These are phyloP conservation scores for Musa acuminata DNA, from an alignment of 176 grass and related monocot genomes.

Conservation along the genomic window DNA sequence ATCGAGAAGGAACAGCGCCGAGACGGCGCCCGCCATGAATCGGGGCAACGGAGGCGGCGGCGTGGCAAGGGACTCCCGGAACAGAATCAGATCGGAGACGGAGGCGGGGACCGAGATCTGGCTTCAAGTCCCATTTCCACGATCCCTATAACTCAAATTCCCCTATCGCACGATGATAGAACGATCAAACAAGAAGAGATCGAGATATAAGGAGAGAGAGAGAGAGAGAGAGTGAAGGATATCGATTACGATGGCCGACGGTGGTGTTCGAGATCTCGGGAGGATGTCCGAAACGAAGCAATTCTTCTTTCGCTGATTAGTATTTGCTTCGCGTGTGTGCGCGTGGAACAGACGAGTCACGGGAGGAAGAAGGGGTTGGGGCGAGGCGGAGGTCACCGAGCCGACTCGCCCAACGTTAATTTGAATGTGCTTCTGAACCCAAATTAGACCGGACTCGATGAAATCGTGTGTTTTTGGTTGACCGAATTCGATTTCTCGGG, in stretches of 20 bases:
- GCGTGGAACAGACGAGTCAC: too few relatives aligned
- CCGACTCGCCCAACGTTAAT: neutral
- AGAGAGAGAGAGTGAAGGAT: neutral
- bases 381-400: too few relatives aligned
- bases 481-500: too few relatives aligned
- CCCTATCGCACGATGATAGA: neutral
- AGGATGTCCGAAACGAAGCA: neutral
- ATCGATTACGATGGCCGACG: neutral
- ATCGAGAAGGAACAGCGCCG: slow-evolving; percentile 93
- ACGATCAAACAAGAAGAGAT: too few relatives aligned
- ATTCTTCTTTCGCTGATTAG: neutral
- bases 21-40: slow-evolving; percentile 85
- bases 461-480: too few relatives aligned
- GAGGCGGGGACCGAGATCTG: neutral
- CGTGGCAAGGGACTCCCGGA: neutral
- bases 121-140: neutral
- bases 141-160: neutral
- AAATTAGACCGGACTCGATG: neutral
- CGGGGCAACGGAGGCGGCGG: neutral
- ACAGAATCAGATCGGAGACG: slow-evolving; percentile 2
- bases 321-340: too few relatives aligned
- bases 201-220: neutral
- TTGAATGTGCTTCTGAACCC: neutral
- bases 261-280: neutral
- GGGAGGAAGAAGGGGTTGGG: too few relatives aligned